Conservation (phyloP, 495 filamentous ascomycete genomes). For the Talaromyces trachyspermus region DNA sequence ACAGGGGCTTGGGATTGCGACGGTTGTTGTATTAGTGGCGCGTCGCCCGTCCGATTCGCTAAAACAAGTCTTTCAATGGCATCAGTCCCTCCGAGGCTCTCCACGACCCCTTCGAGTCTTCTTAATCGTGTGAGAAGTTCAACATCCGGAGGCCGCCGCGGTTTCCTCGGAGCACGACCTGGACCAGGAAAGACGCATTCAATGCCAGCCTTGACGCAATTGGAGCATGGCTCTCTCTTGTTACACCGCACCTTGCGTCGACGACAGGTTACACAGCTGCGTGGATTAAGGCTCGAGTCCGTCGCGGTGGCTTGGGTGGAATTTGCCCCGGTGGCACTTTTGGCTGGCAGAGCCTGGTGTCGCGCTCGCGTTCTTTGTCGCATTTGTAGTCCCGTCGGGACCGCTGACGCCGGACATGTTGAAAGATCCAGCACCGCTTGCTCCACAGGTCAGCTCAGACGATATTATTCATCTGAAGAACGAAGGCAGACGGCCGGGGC, state of each 20-base stretch:
- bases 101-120: conserved; percentile 76
- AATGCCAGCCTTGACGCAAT: conserved; percentile 70
- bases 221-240: conserved; percentile 74
- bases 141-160: conserved; percentile 59
- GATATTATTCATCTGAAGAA: too few species aligned
- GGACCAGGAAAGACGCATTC: conserved; percentile 81
- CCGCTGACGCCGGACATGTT: too few species aligned
- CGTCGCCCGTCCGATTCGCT: background rate
- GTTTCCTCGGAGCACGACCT: conserved; percentile 67
- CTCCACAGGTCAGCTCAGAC: too few species aligned
- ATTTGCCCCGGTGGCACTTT: conserved; percentile 9
- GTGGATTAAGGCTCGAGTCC: conserved; percentile 42
- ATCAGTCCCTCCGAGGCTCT: conserved; percentile 44
- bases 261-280: conserved; percentile 80
- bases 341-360: too few species aligned
- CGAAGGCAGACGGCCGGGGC: too few species aligned
- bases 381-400: background rate
- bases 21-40: too few species aligned
- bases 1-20: too few species aligned
- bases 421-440: too few species aligned
- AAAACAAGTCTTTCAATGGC: conserved; percentile 1
- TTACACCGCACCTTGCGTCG: conserved; percentile 84
- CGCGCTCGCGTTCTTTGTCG: background rate
- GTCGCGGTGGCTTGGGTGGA: conserved; percentile 10
- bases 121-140: conserved; percentile 72